Evolutionary conservation across 1,284 basidiomycete genomes (phyloP).

Genomic region (Caloboletus firmus): DNA sequence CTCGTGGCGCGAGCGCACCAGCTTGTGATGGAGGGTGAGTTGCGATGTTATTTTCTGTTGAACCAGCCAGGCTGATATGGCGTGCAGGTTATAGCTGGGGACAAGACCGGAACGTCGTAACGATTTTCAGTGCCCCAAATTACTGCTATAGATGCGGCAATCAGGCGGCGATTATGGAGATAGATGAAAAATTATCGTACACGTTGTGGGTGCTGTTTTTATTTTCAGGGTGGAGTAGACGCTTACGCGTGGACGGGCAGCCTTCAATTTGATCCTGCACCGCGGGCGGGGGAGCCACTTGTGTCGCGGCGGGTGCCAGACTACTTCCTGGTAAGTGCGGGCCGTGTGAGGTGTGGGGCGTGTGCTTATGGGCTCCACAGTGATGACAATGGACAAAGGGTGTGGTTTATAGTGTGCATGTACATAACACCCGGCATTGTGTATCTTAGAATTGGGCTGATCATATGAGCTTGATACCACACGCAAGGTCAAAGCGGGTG

Average conservation of each 20-base stretch:
- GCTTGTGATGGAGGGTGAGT: conserved; percentile 94
- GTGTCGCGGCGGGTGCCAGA: conserved; percentile 98
- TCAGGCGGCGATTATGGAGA: conserved; percentile 99
- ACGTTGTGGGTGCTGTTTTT: conserved; percentile 66
- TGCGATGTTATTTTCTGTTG: not conserved
- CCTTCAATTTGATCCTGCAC: conserved; percentile 99
- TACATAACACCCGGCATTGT: conserved; percentile 23
- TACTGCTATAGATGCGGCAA: conserved; percentile 99
- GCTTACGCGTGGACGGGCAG: conserved; percentile 42
- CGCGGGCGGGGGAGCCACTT: conserved; percentile 95
- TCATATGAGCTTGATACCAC: not conserved
- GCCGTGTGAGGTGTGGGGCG: not conserved
- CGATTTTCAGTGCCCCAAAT: conserved; percentile 98
- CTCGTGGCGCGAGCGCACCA: conserved; percentile 96
- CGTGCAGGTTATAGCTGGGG: conserved; percentile 87
- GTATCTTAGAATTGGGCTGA: conserved; percentile 15
- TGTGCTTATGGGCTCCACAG: conserved; percentile 15
- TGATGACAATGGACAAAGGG: conserved; percentile 13
- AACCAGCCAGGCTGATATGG: conserved; percentile 6
- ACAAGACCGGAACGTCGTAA: conserved; percentile 99
- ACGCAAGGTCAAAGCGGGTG: conserved; percentile 5
- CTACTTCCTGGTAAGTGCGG: conserved; percentile 79
- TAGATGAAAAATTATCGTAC: conserved; percentile 97
- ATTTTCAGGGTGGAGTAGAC: conserved; percentile 9
- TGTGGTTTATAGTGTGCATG: conserved; percentile 24